phyloP scores from a whole-genome alignment of 129 eudicot genomes.

The Apium graveolens region DNA sequence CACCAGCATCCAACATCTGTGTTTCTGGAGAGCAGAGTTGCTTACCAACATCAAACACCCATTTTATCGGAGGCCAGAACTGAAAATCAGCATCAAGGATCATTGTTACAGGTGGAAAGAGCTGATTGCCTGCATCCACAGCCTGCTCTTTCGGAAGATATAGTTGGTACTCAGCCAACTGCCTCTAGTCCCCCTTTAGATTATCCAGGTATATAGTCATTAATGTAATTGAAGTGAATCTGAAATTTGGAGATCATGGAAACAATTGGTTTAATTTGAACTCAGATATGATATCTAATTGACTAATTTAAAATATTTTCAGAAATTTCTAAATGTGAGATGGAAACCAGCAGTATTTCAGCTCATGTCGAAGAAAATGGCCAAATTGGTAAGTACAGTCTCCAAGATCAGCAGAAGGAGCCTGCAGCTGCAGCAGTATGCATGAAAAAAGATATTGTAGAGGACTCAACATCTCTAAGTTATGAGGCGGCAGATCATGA shows the following conservation, averaged over 20 bases:
- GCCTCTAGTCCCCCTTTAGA: neutral
- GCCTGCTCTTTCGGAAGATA: constrained; percentile 25
- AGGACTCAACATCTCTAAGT: constrained; percentile 30
- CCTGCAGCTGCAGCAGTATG: constrained; percentile 21
- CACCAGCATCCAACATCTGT: constrained; percentile 33
- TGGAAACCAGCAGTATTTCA: constrained; percentile 42
- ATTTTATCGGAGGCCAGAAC: constrained; percentile 13
- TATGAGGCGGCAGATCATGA: constrained; percentile 10
- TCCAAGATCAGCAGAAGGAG: constrained; percentile 41
- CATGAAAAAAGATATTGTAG: constrained; percentile 33
- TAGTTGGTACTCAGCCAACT: constrained; percentile 33
- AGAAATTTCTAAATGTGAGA: constrained; percentile 48
- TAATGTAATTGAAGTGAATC: neutral
- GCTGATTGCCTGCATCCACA: constrained; percentile 29
- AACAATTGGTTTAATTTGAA: neutral
- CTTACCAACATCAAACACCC: constrained; percentile 33
- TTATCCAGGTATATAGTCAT: constrained; percentile 14
- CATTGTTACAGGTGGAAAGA: constrained; percentile 18
- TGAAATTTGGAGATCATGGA: neutral
- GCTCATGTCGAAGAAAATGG: constrained; percentile 43
- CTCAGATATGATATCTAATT: neutral
- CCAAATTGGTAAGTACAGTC: constrained; percentile 38
- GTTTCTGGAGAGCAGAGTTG: constrained; percentile 25
- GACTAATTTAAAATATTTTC: neutral
- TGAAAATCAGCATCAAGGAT: constrained; percentile 28